Conservation (phyloP, 2,329 filamentous ascomycete genomes). For the Fusarium humuli region DNA sequence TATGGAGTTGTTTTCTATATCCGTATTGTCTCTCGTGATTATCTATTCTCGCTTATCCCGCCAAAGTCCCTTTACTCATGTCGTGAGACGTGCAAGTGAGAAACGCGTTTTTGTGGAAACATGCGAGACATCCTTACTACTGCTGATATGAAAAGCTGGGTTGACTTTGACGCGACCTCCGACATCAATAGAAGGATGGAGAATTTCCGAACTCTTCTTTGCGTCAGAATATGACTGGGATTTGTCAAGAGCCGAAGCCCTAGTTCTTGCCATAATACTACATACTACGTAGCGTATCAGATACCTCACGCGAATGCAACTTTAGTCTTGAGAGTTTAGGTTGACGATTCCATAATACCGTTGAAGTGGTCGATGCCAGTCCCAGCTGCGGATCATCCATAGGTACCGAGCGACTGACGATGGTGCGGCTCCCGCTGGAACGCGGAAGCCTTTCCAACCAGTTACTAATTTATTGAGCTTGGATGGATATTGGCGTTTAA, state of each 20-base stretch:
- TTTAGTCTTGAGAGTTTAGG: neutral
- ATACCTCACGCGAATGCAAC: neutral
- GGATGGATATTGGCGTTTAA: slow-evolving; percentile 14
- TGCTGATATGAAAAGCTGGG: slow-evolving; percentile 24
- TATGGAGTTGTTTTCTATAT: neutral
- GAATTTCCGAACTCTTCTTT: neutral
- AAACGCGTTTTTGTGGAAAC: slow-evolving; percentile 21
- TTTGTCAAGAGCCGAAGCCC: neutral
- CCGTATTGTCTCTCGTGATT: neutral
- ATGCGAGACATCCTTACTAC: slow-evolving; percentile 35
- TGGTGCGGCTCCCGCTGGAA: slow-evolving; percentile 18
- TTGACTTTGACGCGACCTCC: neutral
- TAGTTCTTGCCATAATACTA: neutral
- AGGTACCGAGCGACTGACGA: slow-evolving; percentile 4
- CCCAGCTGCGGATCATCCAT: slow-evolving; percentile 27
- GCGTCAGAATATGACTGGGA: neutral
- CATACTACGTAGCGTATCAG: neutral
- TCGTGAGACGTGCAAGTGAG: slow-evolving; percentile 8
- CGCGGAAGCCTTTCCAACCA: slow-evolving; percentile 2
- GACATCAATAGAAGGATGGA: neutral
- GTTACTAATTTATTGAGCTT: neutral
- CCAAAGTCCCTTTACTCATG: slow-evolving; percentile 3
- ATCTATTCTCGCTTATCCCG: slow-evolving; percentile 15
- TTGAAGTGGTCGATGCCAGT: slow-evolving; percentile 1
- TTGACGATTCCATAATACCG: neutral